Conservation (phyloP, 2,329 filamentous ascomycete species). For the Xylaria sp. region DNA sequence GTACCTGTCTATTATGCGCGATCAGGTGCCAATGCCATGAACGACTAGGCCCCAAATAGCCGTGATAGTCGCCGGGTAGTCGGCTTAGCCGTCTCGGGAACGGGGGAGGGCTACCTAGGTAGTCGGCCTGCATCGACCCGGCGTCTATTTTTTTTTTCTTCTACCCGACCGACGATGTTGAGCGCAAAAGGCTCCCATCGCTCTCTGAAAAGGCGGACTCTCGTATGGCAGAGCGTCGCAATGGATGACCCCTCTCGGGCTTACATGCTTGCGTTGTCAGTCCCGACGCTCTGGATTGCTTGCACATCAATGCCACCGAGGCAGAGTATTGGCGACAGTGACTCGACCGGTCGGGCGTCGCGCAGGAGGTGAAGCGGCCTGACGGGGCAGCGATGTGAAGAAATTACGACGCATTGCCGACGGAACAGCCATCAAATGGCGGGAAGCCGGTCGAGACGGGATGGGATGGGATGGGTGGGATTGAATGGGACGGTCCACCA, state of each 20-base stretch:
- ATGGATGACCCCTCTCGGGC: neutral
- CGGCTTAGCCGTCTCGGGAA: neutral
- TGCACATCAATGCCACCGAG: slow-evolving; percentile 19
- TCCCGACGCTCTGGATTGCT: slow-evolving; percentile 21
- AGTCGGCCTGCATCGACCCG: neutral
- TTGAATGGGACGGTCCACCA: slow-evolving; percentile 10
- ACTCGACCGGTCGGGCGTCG: slow-evolving; percentile 12
- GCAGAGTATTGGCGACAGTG: slow-evolving; percentile 6
- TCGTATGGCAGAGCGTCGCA: neutral
- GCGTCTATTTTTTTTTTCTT: too few relatives aligned
- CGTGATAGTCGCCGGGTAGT: neutral
- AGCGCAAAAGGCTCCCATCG: neutral
- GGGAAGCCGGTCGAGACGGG: slow-evolving; percentile 25
- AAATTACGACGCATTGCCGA: slow-evolving; percentile 28
- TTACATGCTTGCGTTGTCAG: slow-evolving; percentile 17
- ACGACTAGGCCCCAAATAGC: neutral
- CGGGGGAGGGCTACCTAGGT: neutral
- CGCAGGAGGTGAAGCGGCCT: slow-evolving; percentile 23
- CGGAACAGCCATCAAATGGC: slow-evolving; percentile 24
- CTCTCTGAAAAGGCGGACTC: neutral
- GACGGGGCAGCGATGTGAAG: slow-evolving; percentile 14
- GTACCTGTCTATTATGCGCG: neutral
- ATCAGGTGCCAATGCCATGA: neutral
- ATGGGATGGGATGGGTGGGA: slow-evolving; percentile 13
- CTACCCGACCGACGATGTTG: neutral